Percentiles rank a stretch among this genome's conserved stretches.
Conservation (phyloP, 306 rosid species). For the Prunus mongolica region DNA sequence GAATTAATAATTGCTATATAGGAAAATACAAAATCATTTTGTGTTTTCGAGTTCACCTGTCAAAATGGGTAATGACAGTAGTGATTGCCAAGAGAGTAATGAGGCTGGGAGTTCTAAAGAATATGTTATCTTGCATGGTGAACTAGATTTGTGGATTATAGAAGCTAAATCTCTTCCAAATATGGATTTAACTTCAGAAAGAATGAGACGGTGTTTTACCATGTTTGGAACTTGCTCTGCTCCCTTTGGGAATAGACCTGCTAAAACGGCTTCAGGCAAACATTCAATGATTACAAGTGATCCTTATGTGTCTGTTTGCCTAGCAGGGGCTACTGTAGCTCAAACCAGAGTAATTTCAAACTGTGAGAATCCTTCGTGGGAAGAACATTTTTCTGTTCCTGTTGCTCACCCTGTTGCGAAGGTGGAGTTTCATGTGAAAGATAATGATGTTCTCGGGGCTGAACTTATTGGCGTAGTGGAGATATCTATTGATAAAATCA, state of each 20-base stretch:
- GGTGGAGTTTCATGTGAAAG: constrained; percentile 62
- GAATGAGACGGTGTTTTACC: constrained; percentile 52
- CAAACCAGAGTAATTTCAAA: constrained; percentile 56
- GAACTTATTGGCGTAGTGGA: constrained; percentile 64
- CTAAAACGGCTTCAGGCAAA: constrained; percentile 34
- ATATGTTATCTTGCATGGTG: constrained; percentile 53
- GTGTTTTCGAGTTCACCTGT: not conserved
- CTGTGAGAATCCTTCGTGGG: constrained; percentile 67
- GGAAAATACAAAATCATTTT: not conserved
- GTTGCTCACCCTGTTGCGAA: constrained; percentile 60
- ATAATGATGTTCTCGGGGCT: constrained; percentile 70
- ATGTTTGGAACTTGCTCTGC: constrained; percentile 43
- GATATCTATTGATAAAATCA: constrained; percentile 42
- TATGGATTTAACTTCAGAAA: constrained; percentile 53
- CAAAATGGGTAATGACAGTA: constrained; percentile 30
- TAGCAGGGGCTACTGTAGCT: constrained; percentile 68
- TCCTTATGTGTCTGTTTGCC: constrained; percentile 65
- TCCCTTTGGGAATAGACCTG: constrained; percentile 37
- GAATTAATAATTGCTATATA: not conserved
- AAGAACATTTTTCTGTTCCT: constrained; percentile 55
- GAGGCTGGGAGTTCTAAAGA: constrained; percentile 17
- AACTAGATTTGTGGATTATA: constrained; percentile 53
- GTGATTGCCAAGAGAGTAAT: not conserved
- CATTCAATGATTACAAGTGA: constrained; percentile 58
- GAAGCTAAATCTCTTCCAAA: constrained; percentile 79